These are phyloP conservation scores for Aegilops umbellulata DNA, from an alignment of 176 grass and related monocot genomes.

Conservation along the genomic window DNA sequence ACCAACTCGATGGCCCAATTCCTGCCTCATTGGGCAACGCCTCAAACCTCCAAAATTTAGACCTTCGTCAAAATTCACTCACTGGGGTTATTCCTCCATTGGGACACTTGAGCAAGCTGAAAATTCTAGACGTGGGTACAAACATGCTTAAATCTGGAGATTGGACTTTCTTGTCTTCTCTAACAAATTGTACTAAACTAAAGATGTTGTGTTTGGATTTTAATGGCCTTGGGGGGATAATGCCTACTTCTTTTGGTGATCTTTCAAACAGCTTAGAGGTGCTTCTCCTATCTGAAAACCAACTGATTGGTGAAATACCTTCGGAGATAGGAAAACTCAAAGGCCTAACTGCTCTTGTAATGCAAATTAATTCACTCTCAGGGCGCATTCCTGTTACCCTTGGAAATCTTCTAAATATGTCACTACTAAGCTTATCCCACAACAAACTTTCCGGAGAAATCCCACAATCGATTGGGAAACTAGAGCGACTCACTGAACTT, in stretches of 20 bases:
- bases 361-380: neutral
- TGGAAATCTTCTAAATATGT: neutral
- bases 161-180: neutral
- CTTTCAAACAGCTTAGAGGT: neutral
- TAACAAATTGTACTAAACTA: neutral
- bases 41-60: neutral
- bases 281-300: neutral
- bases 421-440: neutral
- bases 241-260: neutral
- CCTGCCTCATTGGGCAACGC: neutral
- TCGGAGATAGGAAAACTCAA: neutral
- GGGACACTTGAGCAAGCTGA: neutral
- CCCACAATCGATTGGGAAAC: neutral
- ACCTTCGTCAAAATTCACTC: neutral
- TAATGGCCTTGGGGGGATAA: neutral
- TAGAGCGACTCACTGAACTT: neutral
- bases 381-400: neutral
- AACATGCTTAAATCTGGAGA: conserved; percentile 1
- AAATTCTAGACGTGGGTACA: neutral
- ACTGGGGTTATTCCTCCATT: neutral
- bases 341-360: neutral
- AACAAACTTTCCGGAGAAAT: neutral
- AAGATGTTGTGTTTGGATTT: neutral
- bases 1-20: neutral
- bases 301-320: neutral